Evolutionary conservation across 306 rosid genomes (phyloP).

Genomic region (Lablab purpureus): DNA sequence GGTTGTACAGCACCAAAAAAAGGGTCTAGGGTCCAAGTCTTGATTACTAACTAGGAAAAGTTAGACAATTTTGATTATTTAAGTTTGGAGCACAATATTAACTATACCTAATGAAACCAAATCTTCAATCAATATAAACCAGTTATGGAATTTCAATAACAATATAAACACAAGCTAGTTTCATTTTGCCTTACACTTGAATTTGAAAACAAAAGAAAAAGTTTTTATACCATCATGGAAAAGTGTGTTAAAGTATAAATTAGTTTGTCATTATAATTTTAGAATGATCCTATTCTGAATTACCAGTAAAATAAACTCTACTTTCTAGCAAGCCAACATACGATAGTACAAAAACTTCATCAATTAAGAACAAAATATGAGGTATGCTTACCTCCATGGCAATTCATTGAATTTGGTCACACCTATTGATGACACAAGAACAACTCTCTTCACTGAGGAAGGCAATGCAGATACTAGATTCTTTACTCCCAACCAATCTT

Average conservation of each 20-base stretch:
- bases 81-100: too few relatives aligned
- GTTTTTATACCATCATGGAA: not conserved
- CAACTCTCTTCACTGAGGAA: slow-evolving; percentile 76
- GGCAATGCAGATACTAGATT: slow-evolving; percentile 85
- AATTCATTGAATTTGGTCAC: slow-evolving; percentile 92
- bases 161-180: not conserved
- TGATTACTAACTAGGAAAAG: not conserved
- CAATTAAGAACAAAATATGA: slow-evolving; percentile 33
- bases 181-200: not conserved
- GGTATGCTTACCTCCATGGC: slow-evolving; percentile 88
- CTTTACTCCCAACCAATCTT: slow-evolving; percentile 98
- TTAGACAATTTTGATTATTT: not conserved
- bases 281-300: not conserved
- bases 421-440: slow-evolving; percentile 97
- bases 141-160: not conserved
- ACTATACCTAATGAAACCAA: not conserved
- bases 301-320: not conserved
- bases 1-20: not conserved
- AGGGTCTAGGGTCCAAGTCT: not conserved
- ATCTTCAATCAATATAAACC: not conserved
- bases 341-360: slow-evolving; percentile 5
- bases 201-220: not conserved
- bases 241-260: not conserved
- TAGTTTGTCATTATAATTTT: not conserved
- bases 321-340: slow-evolving; percentile 19